These are phyloP conservation scores for Boletus smithii DNA, from an alignment of 1,284 basidiomycete species.

Conservation along the genomic window DNA sequence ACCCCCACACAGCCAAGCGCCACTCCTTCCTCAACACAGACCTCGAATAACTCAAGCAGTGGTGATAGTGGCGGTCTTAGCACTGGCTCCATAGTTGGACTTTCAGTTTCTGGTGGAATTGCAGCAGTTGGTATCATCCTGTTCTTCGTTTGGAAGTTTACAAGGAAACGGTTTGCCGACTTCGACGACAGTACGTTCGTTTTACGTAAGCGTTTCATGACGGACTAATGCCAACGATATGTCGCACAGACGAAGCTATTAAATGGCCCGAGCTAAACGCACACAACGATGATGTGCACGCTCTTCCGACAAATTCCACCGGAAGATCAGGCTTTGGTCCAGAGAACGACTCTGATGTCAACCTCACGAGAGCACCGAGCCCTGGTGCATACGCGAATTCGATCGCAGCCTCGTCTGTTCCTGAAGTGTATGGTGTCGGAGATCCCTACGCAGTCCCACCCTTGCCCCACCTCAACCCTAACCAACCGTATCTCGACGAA, in stretches of 20 bases:
- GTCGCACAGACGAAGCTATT: constrained; percentile 67
- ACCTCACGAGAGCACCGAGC: constrained; percentile 50
- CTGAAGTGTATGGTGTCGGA: constrained; percentile 41
- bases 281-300: constrained; percentile 54
- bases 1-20: constrained; percentile 9
- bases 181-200: constrained; percentile 69
- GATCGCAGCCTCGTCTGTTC: constrained; percentile 48
- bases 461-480: constrained; percentile 78
- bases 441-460: constrained; percentile 82
- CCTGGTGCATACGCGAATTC: constrained; percentile 43
- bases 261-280: constrained; percentile 83
- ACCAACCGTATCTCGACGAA: constrained; percentile 71
- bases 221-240: constrained; percentile 7
- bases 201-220: constrained; percentile 17
- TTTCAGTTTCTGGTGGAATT: constrained; percentile 74
- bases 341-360: constrained; percentile 56
- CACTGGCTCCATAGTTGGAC: constrained; percentile 70
- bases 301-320: constrained; percentile 61
- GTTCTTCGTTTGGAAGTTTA: constrained; percentile 81
- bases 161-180: constrained; percentile 66
- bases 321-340: constrained; percentile 59
- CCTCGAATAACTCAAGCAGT: constrained; percentile 9
- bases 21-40: constrained; percentile 16
- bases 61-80: constrained; percentile 35
- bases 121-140: constrained; percentile 63